phyloP scores from a whole-genome alignment of 2,329 filamentous ascomycete genomes.

The Tothia fuscella region DNA sequence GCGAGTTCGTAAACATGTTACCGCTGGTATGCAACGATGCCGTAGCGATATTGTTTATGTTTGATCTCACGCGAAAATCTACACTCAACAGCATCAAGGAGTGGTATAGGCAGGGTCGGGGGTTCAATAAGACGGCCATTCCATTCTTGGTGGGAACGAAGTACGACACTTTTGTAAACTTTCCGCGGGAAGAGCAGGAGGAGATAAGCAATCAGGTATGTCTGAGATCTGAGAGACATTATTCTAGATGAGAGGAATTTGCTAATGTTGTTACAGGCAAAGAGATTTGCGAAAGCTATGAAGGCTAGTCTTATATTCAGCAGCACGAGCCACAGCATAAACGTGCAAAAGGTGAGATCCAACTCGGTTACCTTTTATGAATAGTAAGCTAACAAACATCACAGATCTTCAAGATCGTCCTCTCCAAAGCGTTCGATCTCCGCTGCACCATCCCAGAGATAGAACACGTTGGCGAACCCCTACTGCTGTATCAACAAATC shows the following conservation, averaged over 20 bases:
- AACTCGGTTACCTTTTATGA: background rate
- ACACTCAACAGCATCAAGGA: conserved; percentile 99
- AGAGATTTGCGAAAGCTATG: conserved; percentile 96
- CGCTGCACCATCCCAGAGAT: conserved; percentile 99
- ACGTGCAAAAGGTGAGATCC: conserved; percentile 79
- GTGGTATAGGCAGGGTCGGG: conserved; percentile 94
- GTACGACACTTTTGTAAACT: conserved; percentile 99
- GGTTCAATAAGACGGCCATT: conserved; percentile 99
- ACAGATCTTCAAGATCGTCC: conserved; percentile 98
- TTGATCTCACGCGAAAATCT: conserved; percentile 94
- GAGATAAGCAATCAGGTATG: conserved; percentile 91
- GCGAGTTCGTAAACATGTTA: conserved; percentile 99
- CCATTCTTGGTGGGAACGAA: conserved; percentile 95
- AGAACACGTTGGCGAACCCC: conserved; percentile 90
- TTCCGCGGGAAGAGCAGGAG: conserved; percentile 92
- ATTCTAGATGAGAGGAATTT: background rate
- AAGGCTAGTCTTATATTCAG: conserved; percentile 95
- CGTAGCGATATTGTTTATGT: conserved; percentile 98
- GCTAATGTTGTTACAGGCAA: conserved; percentile 46
- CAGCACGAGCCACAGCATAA: conserved; percentile 98
- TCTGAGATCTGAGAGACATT: background rate
- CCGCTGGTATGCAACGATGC: conserved; percentile 99
- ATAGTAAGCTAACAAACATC: background rate
- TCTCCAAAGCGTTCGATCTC: conserved; percentile 96
- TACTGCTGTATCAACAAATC: conserved; percentile 63